Conservation (phyloP, 306 rosid genomes). For the Lathyrus tuberosus region DNA sequence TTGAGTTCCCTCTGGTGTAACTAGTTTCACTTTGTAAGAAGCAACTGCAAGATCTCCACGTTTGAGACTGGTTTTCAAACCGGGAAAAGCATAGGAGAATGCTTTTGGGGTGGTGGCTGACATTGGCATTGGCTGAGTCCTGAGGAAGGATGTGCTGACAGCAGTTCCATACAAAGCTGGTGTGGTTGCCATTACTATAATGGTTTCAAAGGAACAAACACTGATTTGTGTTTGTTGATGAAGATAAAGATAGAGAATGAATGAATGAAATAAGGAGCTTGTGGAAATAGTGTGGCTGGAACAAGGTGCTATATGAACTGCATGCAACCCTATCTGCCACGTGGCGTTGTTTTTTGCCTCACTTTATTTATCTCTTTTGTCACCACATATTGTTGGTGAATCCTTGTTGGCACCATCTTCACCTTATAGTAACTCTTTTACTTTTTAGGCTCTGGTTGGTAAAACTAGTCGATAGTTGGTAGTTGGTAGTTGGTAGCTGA, state of each 20-base stretch:
- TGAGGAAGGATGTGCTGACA: slow-evolving; percentile 66
- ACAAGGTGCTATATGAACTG: slow-evolving; percentile 26
- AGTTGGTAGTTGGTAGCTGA: no score
- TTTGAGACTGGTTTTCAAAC: slow-evolving; percentile 34
- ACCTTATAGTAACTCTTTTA: not conserved
- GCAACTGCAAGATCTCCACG: slow-evolving; percentile 63
- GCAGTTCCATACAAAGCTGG: slow-evolving; percentile 48
- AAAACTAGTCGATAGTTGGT: no score
- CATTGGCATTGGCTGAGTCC: slow-evolving; percentile 42
- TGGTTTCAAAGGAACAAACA: slow-evolving; percentile 7
- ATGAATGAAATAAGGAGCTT: slow-evolving; percentile 14
- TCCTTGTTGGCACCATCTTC: slow-evolving; percentile 33
- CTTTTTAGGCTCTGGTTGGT: no score
- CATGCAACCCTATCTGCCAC: slow-evolving; percentile 60
- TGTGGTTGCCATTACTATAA: slow-evolving; percentile 46
- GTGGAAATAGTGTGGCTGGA: slow-evolving; percentile 45
- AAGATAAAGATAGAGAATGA: slow-evolving; percentile 9
- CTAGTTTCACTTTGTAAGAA: slow-evolving; percentile 57
- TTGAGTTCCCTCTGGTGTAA: slow-evolving; percentile 62
- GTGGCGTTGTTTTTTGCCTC: slow-evolving; percentile 42
- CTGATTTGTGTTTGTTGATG: not conserved
- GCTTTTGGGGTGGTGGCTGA: slow-evolving; percentile 17
- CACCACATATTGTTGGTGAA: slow-evolving; percentile 23
- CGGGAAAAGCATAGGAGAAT: slow-evolving; percentile 35
- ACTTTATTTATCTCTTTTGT: slow-evolving; percentile 49